These are phyloP conservation scores for Lactarius tabidus DNA, from an alignment of 768 basidiomycete species.

Conservation along the genomic window DNA sequence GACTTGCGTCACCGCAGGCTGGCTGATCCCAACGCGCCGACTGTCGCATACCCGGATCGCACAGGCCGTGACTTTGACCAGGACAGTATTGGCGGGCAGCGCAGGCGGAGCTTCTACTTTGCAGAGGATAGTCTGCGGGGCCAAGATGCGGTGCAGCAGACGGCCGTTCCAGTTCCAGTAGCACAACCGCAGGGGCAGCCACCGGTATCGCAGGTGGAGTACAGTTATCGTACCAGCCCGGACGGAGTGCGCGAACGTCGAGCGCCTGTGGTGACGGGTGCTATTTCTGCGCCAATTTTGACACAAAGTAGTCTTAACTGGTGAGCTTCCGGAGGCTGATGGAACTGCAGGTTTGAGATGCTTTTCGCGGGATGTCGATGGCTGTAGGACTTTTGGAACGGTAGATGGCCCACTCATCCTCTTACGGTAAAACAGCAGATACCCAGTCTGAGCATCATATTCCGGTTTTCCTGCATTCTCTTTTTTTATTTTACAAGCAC, in stretches of 20 bases:
- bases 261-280: slow-evolving; percentile 47
- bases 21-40: slow-evolving; percentile 44
- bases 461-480: neutral
- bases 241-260: slow-evolving; percentile 53
- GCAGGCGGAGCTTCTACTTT: slow-evolving; percentile 79
- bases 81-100: slow-evolving; percentile 67
- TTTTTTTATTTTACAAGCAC: neutral
- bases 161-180: neutral
- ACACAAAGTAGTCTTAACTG: slow-evolving; percentile 84
- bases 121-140: slow-evolving; percentile 74
- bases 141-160: neutral
- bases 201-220: slow-evolving; percentile 34
- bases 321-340: slow-evolving; percentile 38
- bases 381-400: neutral
- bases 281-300: slow-evolving; percentile 74
- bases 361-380: neutral
- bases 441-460: slow-evolving; percentile 3
- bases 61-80: slow-evolving; percentile 70
- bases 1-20: slow-evolving; percentile 71
- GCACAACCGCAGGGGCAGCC: slow-evolving; percentile 42
- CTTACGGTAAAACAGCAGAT: slow-evolving; percentile 1
- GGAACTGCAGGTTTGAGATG: neutral
- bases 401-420: neutral
- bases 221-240: slow-evolving; percentile 33
- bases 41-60: slow-evolving; percentile 48